Evolutionary conservation across 2,329 filamentous ascomycete species (phyloP).

Genomic region (Pseudocercospora eumusae): DNA sequence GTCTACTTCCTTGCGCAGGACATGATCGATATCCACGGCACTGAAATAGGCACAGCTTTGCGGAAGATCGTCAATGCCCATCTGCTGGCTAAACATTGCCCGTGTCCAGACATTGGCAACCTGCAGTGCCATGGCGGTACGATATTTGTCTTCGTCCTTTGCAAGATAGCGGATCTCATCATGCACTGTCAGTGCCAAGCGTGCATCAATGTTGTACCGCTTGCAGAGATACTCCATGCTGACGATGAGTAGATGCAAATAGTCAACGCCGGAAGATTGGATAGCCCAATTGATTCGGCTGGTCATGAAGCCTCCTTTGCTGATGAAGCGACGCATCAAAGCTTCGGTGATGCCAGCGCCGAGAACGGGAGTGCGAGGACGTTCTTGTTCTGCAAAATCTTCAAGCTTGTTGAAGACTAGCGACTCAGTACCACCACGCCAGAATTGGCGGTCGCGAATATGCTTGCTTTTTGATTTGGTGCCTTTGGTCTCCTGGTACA

Average conservation of each 20-base stretch:
- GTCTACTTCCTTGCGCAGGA: constrained; percentile 96
- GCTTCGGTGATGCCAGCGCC: constrained; percentile 96
- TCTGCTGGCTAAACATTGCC: constrained; percentile 95
- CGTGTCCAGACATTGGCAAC: constrained; percentile 94
- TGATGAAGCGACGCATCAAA: constrained; percentile 82
- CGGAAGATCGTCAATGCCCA: constrained; percentile 91
- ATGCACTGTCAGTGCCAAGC: constrained; percentile 90
- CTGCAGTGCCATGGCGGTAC: constrained; percentile 88
- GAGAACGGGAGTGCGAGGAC: constrained; percentile 84
- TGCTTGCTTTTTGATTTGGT: constrained; percentile 74
- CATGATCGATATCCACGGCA: constrained; percentile 90
- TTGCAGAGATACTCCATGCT: constrained; percentile 91
- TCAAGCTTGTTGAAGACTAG: constrained; percentile 98
- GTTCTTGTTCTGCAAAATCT: constrained; percentile 93
- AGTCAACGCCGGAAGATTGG: constrained; percentile 95
- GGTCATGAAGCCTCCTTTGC: constrained; percentile 88
- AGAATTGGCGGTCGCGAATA: constrained; percentile 76
- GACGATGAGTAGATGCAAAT: constrained; percentile 89
- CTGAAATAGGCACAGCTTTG: constrained; percentile 95
- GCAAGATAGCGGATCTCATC: constrained; percentile 97
- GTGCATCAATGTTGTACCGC: constrained; percentile 80
- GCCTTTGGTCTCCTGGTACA: constrained; percentile 90
- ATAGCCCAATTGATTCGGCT: constrained; percentile 99
- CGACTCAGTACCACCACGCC: constrained; percentile 93
- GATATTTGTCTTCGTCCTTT: constrained; percentile 80